Evolutionary conservation across 768 basidiomycete species (phyloP), one percentile per base, ranked within the genome.

Genomic region (Hygrocybe coccinea): DNA sequence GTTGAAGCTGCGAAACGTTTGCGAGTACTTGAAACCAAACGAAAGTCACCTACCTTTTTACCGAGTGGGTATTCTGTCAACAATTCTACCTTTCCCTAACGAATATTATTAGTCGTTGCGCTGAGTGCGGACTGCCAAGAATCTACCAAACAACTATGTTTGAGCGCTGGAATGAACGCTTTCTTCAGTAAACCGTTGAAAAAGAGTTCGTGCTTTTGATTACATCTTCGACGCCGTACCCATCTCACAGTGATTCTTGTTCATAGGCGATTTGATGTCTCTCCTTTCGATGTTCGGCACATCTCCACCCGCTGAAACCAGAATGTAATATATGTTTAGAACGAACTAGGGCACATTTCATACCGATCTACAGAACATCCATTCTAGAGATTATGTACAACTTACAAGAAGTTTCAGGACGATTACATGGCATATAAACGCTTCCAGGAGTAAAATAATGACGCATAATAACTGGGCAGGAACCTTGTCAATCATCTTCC

Each of bases 151-250:
- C 79, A 83, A 64, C 75, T 87, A 9, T 89, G 87, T 61, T 67
- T 88, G n/a, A 87, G 84, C 59, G 84, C 85, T 2, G 87, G 87
- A 9, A 89, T 89, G 87, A 86, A 87, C 62, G 74, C 76, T 3
- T 89, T 88, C 66, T 79, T 87, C 60, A 86, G 81, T 64, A 89
- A 89, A 69, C 87, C 87, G 11, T 69, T 88, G 38, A 81, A 75
- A 62, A 84, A 81, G 64, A 71, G 84, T 83, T 55, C 52, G 74
- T 62, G 14, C 15, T 12, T 7, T 1, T n/a, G 15, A 19, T 3
- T 14, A 29, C 24, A 29, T 21, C 34, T 22, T 4, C 34, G 55
- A 5, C 15, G 15, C 19, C 6, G 54, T 55, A 56, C 17, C 15
- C 36, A 19, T 29, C 7, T 24, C 12, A 25, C 11, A n/a, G 14